These are phyloP conservation scores for Vanrija pseudolonga DNA, from an alignment of 1,284 basidiomycete species.

Conservation along the genomic window DNA sequence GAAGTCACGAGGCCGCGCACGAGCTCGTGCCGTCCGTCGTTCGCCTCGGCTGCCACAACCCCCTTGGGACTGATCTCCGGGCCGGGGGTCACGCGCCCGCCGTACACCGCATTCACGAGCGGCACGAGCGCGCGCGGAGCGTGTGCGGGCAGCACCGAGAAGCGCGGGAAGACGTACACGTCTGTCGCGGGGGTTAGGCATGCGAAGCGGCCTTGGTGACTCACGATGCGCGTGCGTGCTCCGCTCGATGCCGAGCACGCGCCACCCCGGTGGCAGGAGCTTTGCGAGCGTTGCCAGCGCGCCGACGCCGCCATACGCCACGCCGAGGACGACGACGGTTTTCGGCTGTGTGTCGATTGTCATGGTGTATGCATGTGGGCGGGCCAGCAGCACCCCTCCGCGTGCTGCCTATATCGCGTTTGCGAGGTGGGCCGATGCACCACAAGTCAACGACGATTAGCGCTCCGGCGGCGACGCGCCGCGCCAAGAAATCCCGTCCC, in stretches of 20 bases:
- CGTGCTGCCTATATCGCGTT: no score
- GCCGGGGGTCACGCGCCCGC: constrained; percentile 1
- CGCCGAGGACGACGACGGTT: constrained; percentile 60
- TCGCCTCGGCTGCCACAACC: background rate
- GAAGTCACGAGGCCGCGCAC: constrained; percentile 56
- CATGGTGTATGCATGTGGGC: constrained; percentile 1
- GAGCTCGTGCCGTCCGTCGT: constrained; percentile 28
- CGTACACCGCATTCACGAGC: constrained; percentile 50
- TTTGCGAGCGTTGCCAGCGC: constrained; percentile 60
- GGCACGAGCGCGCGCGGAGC: constrained; percentile 62
- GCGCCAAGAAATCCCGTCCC: no score
- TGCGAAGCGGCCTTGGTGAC: constrained; percentile 1
- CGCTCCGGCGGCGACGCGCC: no score
- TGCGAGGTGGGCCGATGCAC: no score
- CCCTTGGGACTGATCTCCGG: background rate
- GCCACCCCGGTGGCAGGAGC: constrained; percentile 59
- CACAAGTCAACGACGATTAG: no score
- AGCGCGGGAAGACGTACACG: constrained; percentile 53
- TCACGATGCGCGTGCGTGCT: constrained; percentile 56
- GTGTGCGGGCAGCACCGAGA: constrained; percentile 49
- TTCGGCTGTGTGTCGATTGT: background rate
- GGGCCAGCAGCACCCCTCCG: no score
- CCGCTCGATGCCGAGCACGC: constrained; percentile 64
- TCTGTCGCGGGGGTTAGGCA: constrained; percentile 30
- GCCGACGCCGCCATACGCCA: constrained; percentile 57